Evolutionary conservation across 768 basidiomycete species (phyloP), one percentile per base, ranked within the genome.

Genomic region (Lentinula aciculospora): DNA sequence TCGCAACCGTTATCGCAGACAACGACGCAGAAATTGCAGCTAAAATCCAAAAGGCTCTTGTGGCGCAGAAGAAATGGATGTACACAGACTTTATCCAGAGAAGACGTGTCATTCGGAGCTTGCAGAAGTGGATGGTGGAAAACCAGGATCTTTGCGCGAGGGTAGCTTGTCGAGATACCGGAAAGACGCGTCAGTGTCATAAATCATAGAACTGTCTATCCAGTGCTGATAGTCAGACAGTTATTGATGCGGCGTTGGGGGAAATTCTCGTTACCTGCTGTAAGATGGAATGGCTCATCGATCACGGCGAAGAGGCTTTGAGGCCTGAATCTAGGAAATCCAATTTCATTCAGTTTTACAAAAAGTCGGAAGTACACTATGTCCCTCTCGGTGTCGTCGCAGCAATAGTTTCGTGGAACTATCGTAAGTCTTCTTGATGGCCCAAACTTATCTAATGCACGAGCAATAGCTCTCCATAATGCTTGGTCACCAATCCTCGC

Each of bases 371-470:
- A 65, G 85, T 95, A 23, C 71, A 90, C 64, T 96, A 92, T 66
- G 92, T 97, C 62, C 96, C 96, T 19, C 80, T 94, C 21, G 97
- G 97, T 25, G 90, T 96, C 0, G 91, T 97, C 13, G 86, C 90
- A 45, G 97, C 86, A 2, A 88, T 96, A 58, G 94, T 98, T 3
- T 95, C 93, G 0, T 98, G 94, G 92, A 94, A 94, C 64, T 94
- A 94, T 68, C 92, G 92, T 94, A 66, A 31, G 70, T 69, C 49
- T 37, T 46, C 8, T 25, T 19, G 3, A 54, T 61, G 17, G 23
- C 10, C 23, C 4, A 36, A 40, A 42, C 25, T 27, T 57, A 17
- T 17, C 36, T 23, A 28, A 19, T 47, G 19, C 42, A 48, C 46
- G 57, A 19, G 61, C 48, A n/a, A 15, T 62, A 94, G 93, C 94